Base-by-base conservation (phyloP, 1,284 basidiomycete species). In the Fomitopsis schrenkii region DNA sequence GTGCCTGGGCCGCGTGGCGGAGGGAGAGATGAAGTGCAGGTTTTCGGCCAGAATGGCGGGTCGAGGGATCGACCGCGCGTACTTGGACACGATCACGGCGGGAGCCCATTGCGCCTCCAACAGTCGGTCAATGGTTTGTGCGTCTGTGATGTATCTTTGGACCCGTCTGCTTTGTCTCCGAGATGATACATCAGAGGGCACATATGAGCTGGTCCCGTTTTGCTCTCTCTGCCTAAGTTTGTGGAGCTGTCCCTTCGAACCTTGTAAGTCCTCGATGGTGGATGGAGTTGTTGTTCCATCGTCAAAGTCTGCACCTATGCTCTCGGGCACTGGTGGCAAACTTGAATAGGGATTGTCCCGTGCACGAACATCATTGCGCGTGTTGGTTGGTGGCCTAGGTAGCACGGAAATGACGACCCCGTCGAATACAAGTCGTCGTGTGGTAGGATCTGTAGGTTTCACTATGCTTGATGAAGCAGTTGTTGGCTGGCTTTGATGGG, bases 101-200 rank as follows among this genome's bases (percentile, higher is more conserved):
- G 58, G 45, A 14, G 62, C 62, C 10, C 36, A 38, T n/a, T 36
- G 22, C 12, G 58, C 56, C 3, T 42, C 55, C 22, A 63, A 35
- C 3, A 54, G 50, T 5, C 50, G 58, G 40, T 63, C 62, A 9
- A 60, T 45, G 1, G 14, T 53, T 14, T 59, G 14, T 14, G 6
- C 55, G 40, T 44, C 48, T 33, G 26, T n/a, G 14, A 15, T 33
- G 26, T 5, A 26, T 33, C 30, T 30, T 12, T 15, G 4, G 22
- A 33, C 17, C 12, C 22, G 8, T 7, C 26, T 26, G 8, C 22
- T 15, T 46, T n/a, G 8, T 12, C 26, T 50, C 28, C 28, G 14
- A 28, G 28, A 17, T 22, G 30, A 33, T 5, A 26, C 15, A 2
- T 17, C 28, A 6, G 48, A 6, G 10, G 28, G 17, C 14, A 15